Base-by-base conservation (phyloP, 2,329 filamentous ascomycete species). In the Exophiala bonariae region DNA sequence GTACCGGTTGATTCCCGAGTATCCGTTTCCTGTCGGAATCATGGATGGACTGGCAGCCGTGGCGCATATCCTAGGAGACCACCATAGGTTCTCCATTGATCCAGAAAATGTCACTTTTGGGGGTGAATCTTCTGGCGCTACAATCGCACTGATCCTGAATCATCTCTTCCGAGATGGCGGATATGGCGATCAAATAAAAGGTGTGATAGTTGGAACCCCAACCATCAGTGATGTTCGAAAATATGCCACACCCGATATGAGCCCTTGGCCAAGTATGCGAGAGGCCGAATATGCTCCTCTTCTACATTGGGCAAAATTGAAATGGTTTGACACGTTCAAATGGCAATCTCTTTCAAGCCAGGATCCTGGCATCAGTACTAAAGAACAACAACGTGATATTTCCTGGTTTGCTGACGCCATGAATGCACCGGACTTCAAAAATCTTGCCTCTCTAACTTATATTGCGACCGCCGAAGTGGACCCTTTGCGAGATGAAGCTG, bases 321-420 rank as follows among this genome's bases (percentile, higher is more conserved):
- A 58, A 33, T 58, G 55, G 57, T 56, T 59, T 32, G 57, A 59
- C 44, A 56, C 53, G 4, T 59, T 58, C 50, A 59, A 59, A 35
- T 57, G 55, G 55, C 56, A 57, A 38, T 54, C 49, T 10, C 37
- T 59, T 17, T 35, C 47, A 2, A 47, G 47, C 32, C 50, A 52
- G 26, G 47, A 49, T 30, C 42, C 40, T 13, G 39, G 49, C 11
- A 44, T 43, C 13, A 44, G 49, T 35, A 47, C 47, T 11, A 52
- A 54, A 34, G 52, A 59, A 31, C 53, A 54, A 39, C 55, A 47
- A 28, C 32, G 49, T 26, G 55, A 58, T 35, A 48, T 59, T 9
- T 50, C 47, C 13, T 59, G 57, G 57, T 59, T 56, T 32, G 41
- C 53, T 5, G 50, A 59, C 28, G 46, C 54, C 5, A 54, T 59